phyloP scores from a whole-genome alignment of 768 basidiomycete genomes.

The Mycena capillaripes region DNA sequence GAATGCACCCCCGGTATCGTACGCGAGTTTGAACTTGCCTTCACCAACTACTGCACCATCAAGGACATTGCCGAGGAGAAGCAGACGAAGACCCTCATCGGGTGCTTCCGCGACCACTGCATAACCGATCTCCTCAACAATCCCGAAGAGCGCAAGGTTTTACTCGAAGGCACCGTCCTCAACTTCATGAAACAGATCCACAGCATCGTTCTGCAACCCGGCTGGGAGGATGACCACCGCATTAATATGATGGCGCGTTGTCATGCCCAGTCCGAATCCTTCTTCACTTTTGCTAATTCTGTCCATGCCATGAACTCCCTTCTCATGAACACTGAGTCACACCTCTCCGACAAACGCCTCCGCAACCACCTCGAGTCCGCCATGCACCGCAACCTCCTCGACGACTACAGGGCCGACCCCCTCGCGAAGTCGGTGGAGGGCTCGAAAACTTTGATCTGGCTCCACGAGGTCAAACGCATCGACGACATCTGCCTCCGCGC shows the following conservation, averaged over 20 bases:
- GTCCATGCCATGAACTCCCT: neutral
- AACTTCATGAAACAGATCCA: neutral
- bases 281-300: neutral
- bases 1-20: neutral
- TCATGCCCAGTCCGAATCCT: neutral
- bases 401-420: neutral
- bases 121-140: slow-evolving; percentile 1
- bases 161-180: neutral
- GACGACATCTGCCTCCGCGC: neutral
- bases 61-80: neutral
- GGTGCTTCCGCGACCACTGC: slow-evolving; percentile 7
- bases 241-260: neutral
- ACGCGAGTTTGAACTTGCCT: neutral
- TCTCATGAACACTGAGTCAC: neutral
- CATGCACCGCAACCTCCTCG: neutral
- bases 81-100: neutral
- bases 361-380: neutral
- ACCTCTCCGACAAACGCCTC: neutral
- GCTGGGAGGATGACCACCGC: neutral
- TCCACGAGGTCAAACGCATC: neutral
- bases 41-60: neutral
- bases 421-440: neutral
- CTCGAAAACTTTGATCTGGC: neutral
- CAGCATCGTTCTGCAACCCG: neutral
- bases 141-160: no score